Base-by-base conservation (phyloP, 495 filamentous ascomycete species). In the Pyrenula massariospora region DNA sequence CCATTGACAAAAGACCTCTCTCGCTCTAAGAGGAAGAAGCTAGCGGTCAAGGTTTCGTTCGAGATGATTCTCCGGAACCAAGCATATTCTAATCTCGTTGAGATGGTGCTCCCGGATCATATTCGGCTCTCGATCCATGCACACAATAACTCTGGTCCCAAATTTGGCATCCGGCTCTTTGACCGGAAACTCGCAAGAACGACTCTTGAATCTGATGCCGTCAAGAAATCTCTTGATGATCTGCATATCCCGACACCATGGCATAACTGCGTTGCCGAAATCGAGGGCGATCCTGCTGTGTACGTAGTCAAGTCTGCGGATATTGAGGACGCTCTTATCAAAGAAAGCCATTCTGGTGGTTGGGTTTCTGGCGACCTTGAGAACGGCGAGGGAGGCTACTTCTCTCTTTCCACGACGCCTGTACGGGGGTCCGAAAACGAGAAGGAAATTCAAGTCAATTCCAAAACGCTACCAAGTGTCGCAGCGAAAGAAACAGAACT, bases 231-330 rank as follows among this genome's bases (percentile, higher is more conserved):
- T 12, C 25, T 10, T 5, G 71, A 73, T 48, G 57, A 68, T 12
- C 64, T 73, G 0, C 70, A 76, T 48, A 68, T 74, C 12, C 71
- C 73, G 0, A 73, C 71, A 0, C 70, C 73, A 10, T 76, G 73
- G 72, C 72, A 76, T 52, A 74, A 73, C 55, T 65, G 57, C 15
- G 62, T 75, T 10, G 63, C 66, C 11, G 61, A 66, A 22, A 50
- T 75, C 10, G 60, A 57, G 2, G 68, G 67, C 1, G 61, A 59
- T 25, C 31, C 63, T 0, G 48, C 59, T 11, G 36, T 63, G 19
- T 68, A 66, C 20, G 52, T 73, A 10, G 64, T 61, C 24, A 70
- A 68, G 56, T 54, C 64, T 0, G 58, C 56, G 2, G 62, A 63
- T 10, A 60, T 62, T 3, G 58, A 58, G 42, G 55, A 68, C 2